Base-by-base conservation (phyloP, 441 rosid genomes). In the Daphne laureola region DNA sequence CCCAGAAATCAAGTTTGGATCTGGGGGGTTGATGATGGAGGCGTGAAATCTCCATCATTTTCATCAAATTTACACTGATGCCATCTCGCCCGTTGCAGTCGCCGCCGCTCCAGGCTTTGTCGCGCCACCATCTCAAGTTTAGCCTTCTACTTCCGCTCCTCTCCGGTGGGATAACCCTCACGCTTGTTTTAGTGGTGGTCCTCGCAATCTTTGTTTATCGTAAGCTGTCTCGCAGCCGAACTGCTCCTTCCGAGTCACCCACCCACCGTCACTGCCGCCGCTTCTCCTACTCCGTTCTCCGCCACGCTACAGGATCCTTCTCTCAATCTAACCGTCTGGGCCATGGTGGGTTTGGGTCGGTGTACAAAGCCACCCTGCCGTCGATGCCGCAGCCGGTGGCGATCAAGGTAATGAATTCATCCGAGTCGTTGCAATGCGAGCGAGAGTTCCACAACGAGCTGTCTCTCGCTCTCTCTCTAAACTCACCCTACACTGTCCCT, bases 401-500 rank as follows among this genome's bases (percentile, higher is more conserved):
- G 51, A 84, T 83, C 53, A 86, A 89, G 58, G 67, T 86, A 38
- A 84, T 86, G 83, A 83, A 83, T 61, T 68, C 81, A 0, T 55
- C 72, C 4, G 80, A 79, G 6, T 78, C 87, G 1, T 59, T 80
- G 16, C 84, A 83, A 55, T 81, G 92, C 23, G 86, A 83, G 72
- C 81, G 84, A 3, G 97, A 89, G 79, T 86, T 89, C 67, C 90
- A 82, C 58, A 89, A 83, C 70, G 97, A 89, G 73, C 83, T 82
- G 50, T 73, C 92, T 17, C 76, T 86, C 25, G 73, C 90, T 6
- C 63, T 82, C 46, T 65, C 71, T 51, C 63, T 83, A 31, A 55
- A 51, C 18, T 89, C 83, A 0, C 85, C 97, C 14, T 68, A 81
- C 70, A 55, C 84, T 69, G 83, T 86, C 64, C 75, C 88, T 51